These are phyloP conservation scores for Pezicula carpinea DNA, from an alignment of 2,329 filamentous ascomycete genomes.

Conservation along the genomic window DNA sequence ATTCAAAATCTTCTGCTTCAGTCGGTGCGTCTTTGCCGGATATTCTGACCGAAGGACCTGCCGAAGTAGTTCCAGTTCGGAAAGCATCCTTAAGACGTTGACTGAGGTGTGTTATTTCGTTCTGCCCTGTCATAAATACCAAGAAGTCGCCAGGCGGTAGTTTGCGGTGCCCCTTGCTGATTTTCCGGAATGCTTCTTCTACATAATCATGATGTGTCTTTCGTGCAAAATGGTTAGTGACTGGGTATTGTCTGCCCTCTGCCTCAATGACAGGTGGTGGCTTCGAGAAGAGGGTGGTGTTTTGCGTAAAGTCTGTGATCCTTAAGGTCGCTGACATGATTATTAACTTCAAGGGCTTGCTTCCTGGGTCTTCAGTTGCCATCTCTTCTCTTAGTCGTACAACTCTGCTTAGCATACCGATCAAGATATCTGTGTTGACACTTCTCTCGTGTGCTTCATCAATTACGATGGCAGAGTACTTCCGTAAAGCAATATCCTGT, in stretches of 20 bases:
- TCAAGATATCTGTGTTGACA: conserved; percentile 96
- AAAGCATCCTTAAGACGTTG: conserved; percentile 69
- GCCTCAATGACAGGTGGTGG: conserved; percentile 83
- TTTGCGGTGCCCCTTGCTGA: conserved; percentile 82
- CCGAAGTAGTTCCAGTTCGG: conserved; percentile 40
- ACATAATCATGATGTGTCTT: conserved; percentile 83
- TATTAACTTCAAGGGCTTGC: conserved; percentile 81
- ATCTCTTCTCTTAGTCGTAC: conserved; percentile 78
- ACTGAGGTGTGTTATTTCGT: conserved; percentile 81
- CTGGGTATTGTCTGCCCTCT: conserved; percentile 86
- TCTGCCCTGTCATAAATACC: conserved; percentile 90
- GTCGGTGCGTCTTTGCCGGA: conserved; percentile 73
- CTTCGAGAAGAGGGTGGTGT: conserved; percentile 70
- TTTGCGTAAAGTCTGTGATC: conserved; percentile 85
- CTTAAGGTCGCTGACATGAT: conserved; percentile 97
- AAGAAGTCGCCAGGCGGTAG: conserved; percentile 87
- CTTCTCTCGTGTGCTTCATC: conserved; percentile 97
- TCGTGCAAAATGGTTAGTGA: conserved; percentile 83
- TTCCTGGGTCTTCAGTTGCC: conserved; percentile 62
- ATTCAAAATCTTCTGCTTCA: conserved; percentile 82
- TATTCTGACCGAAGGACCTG: conserved; percentile 66
- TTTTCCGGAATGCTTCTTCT: conserved; percentile 83
- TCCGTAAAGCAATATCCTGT: conserved; percentile 79
- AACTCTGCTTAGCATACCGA: conserved; percentile 92
- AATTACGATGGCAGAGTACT: conserved; percentile 91